These are phyloP conservation scores for Fusarium subtropicale DNA, from an alignment of 2,329 filamentous ascomycete species.

Conservation along the genomic window DNA sequence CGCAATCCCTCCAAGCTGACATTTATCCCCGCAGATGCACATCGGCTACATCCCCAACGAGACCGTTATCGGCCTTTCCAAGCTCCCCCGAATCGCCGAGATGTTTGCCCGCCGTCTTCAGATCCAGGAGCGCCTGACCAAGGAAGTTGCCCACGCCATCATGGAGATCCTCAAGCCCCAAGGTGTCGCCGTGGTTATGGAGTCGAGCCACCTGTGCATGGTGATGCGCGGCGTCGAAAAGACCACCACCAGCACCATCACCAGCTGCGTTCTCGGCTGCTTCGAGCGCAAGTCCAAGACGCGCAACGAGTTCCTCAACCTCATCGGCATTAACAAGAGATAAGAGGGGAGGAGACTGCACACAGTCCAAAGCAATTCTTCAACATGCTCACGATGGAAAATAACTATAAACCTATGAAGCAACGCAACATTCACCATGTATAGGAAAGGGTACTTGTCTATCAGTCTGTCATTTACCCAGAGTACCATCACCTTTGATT, in stretches of 20 bases:
- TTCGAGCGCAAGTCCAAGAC: constrained; percentile 95
- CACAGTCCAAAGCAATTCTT: constrained; percentile 21
- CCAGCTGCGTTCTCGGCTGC: constrained; percentile 96
- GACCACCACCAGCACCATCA: constrained; percentile 86
- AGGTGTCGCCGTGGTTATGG: constrained; percentile 97
- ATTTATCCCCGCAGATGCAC: constrained; percentile 78
- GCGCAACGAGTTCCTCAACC: constrained; percentile 91
- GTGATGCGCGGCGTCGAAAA: constrained; percentile 99
- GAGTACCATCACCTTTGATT: constrained; percentile 28
- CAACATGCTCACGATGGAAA: constrained; percentile 34
- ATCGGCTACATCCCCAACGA: constrained; percentile 96
- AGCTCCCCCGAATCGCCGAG: constrained; percentile 93
- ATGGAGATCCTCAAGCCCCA: constrained; percentile 93
- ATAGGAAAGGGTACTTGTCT: constrained; percentile 16
- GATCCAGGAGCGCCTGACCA: constrained; percentile 95
- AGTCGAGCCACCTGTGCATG: constrained; percentile 97
- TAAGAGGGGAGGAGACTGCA: background rate
- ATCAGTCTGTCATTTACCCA: background rate
- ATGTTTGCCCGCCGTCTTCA: constrained; percentile 96
- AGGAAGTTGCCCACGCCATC: constrained; percentile 93
- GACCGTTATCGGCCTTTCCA: constrained; percentile 93
- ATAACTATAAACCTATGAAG: constrained; percentile 23
- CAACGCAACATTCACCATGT: constrained; percentile 35
- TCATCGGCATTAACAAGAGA: constrained; percentile 74
- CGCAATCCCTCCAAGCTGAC: constrained; percentile 14